A percentile compares a stretch with the other conserved stretches of the same genome.
These are phyloP conservation scores for Saccharomycopsis microspora DNA, from an alignment of 805 yeast species.

Conservation along the genomic window DNA sequence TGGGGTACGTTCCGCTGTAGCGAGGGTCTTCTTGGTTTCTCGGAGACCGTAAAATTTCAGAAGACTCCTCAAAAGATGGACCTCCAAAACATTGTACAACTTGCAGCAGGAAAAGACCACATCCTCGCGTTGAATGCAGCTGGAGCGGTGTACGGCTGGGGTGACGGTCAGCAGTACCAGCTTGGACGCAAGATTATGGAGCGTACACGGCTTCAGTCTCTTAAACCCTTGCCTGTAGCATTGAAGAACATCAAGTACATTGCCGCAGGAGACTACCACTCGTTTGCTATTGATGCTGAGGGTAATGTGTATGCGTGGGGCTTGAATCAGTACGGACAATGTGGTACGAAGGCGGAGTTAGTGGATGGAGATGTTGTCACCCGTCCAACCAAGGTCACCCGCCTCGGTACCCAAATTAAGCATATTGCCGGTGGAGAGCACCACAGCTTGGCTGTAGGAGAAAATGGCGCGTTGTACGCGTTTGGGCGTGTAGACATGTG, in stretches of 20 bases:
- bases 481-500: constrained; percentile 94
- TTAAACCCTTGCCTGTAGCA: constrained; percentile 79
- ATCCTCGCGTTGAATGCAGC: constrained; percentile 68
- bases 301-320: constrained; percentile 87
- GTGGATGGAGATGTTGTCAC: constrained; percentile 80
- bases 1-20: constrained; percentile 97
- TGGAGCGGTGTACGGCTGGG: constrained; percentile 94
- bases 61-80: constrained; percentile 53
- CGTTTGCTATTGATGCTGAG: constrained; percentile 75
- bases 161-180: constrained; percentile 89
- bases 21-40: constrained; percentile 85
- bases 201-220: constrained; percentile 59
- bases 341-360: constrained; percentile 68
- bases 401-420: constrained; percentile 45
- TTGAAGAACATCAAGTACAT: constrained; percentile 66
- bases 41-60: constrained; percentile 53
- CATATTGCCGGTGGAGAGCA: constrained; percentile 89
- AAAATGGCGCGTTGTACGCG: constrained; percentile 61
- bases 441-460: constrained; percentile 69
- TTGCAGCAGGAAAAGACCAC: constrained; percentile 93
- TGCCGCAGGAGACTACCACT: constrained; percentile 91
- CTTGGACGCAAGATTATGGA: constrained; percentile 79
- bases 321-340: constrained; percentile 91
- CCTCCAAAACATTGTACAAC: constrained; percentile 60
- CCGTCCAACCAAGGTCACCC: constrained; percentile 64